These are phyloP conservation scores for Apophysomyces ossiformis DNA, from an alignment of 371 early-diverging fungal species.

Conservation along the genomic window DNA sequence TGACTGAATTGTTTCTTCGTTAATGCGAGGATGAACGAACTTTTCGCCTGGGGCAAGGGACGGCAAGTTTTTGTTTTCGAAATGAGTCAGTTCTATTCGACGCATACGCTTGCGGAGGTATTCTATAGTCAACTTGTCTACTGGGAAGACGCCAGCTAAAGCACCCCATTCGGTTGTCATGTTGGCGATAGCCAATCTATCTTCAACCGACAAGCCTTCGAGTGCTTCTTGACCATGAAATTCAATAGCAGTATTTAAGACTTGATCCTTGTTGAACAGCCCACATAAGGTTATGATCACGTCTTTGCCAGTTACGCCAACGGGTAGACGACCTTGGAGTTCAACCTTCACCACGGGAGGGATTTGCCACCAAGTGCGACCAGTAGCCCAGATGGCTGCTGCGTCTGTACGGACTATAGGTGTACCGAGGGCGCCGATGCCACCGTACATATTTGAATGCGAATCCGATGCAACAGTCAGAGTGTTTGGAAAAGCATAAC, in stretches of 20 bases:
- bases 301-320: conserved; percentile 94
- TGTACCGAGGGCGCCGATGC: conserved; percentile 91
- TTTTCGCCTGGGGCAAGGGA: conserved; percentile 39
- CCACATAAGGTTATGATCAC: conserved; percentile 93
- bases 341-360: conserved; percentile 92
- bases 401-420: conserved; percentile 97
- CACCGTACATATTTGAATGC: conserved; percentile 98
- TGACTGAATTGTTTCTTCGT: conserved; percentile 61
- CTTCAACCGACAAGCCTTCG: conserved; percentile 75
- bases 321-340: conserved; percentile 70
- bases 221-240: conserved; percentile 82
- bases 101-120: conserved; percentile 74
- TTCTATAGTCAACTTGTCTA: conserved; percentile 76
- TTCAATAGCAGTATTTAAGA: conserved; percentile 94
- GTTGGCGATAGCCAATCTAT: conserved; percentile 93
- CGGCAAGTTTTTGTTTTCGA: conserved; percentile 54
- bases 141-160: conserved; percentile 94
- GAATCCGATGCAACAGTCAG: conserved; percentile 97
- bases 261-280: conserved; percentile 84
- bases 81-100: conserved; percentile 58
- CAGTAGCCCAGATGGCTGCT: conserved; percentile 97
- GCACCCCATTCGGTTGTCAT: conserved; percentile 99
- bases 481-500: conserved; percentile 91
- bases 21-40: conserved; percentile 77
- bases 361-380: conserved; percentile 97